These are phyloP conservation scores for Ramichloridium luteum DNA, from an alignment of 2,329 filamentous ascomycete species.

Conservation along the genomic window DNA sequence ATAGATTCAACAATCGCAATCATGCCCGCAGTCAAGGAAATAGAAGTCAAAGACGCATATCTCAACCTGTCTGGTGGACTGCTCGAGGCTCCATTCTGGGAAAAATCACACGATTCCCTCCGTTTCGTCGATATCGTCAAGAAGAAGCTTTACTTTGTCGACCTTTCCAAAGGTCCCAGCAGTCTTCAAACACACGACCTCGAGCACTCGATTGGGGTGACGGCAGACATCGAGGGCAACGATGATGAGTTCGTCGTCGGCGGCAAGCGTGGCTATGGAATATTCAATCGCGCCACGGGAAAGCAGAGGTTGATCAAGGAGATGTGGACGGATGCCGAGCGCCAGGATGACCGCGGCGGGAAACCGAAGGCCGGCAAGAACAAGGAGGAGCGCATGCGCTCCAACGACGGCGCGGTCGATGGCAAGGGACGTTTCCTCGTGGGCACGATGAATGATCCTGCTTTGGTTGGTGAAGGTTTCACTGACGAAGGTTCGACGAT, in stretches of 20 bases:
- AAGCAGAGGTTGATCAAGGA: constrained; percentile 45
- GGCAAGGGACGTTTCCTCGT: constrained; percentile 73
- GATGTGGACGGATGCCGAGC: constrained; percentile 42
- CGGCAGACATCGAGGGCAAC: constrained; percentile 61
- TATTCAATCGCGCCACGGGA: constrained; percentile 53
- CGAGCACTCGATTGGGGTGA: constrained; percentile 45
- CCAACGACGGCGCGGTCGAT: constrained; percentile 76
- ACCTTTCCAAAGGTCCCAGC: constrained; percentile 49
- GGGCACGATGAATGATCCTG: constrained; percentile 76
- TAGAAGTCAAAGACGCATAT: not conserved
- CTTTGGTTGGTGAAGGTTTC: constrained; percentile 16
- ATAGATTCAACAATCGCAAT: too few species aligned
- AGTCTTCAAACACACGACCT: constrained; percentile 47
- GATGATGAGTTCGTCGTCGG: constrained; percentile 63
- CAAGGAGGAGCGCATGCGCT: constrained; percentile 39
- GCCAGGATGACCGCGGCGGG: constrained; percentile 26
- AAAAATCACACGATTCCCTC: constrained; percentile 50
- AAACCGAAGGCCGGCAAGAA: constrained; percentile 27
- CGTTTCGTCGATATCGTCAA: constrained; percentile 78
- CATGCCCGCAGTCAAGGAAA: not conserved
- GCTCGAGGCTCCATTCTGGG: constrained; percentile 65
- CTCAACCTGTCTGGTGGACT: constrained; percentile 49
- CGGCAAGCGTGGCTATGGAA: constrained; percentile 70
- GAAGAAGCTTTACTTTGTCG: constrained; percentile 58
- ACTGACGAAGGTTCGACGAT: constrained; percentile 26